A percentile compares a stretch with the other conserved stretches of the same genome.
Conservation (phyloP, 805 yeast species). For the Barnettozyma sucrosica region DNA sequence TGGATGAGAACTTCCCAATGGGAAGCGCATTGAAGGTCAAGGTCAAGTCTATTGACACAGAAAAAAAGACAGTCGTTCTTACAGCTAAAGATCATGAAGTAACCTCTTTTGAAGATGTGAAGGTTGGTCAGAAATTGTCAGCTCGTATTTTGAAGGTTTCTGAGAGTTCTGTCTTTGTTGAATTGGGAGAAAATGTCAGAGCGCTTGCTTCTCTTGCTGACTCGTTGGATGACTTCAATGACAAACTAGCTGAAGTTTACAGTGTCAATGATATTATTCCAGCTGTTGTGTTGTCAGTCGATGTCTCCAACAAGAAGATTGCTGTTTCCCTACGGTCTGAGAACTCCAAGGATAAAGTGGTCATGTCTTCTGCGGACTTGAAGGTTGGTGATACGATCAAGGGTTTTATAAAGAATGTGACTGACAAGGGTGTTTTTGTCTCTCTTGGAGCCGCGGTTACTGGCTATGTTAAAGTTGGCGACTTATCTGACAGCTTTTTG, state of each 20-base stretch:
- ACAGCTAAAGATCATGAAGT: slow-evolving; percentile 43
- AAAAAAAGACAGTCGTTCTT: slow-evolving; percentile 44
- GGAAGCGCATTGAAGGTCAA: slow-evolving; percentile 64
- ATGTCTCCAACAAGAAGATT: slow-evolving; percentile 41
- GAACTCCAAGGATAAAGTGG: slow-evolving; percentile 44
- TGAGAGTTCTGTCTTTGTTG: slow-evolving; percentile 59
- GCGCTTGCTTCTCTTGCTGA: slow-evolving; percentile 72
- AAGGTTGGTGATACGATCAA: slow-evolving; percentile 66
- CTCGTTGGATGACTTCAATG: slow-evolving; percentile 63
- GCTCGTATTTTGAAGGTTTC: slow-evolving; percentile 56
- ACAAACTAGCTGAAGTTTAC: slow-evolving; percentile 44
- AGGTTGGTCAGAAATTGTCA: slow-evolving; percentile 51
- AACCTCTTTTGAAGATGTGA: slow-evolving; percentile 41
- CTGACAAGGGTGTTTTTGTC: slow-evolving; percentile 73
- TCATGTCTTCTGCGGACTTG: slow-evolving; percentile 47
- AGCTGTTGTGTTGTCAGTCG: slow-evolving; percentile 44
- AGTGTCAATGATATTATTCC: slow-evolving; percentile 47
- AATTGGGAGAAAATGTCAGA: slow-evolving; percentile 54
- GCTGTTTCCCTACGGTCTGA: slow-evolving; percentile 57
- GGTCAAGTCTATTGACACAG: slow-evolving; percentile 48
- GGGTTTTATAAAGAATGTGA: slow-evolving; percentile 74
- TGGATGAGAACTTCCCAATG: slow-evolving; percentile 57
- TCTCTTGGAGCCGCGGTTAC: slow-evolving; percentile 62
- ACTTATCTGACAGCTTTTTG: slow-evolving; percentile 73
- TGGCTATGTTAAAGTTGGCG: slow-evolving; percentile 77